Evolutionary conservation across 1,139 yeast species (phyloP).

Genomic region (Kodamaea sp.): DNA sequence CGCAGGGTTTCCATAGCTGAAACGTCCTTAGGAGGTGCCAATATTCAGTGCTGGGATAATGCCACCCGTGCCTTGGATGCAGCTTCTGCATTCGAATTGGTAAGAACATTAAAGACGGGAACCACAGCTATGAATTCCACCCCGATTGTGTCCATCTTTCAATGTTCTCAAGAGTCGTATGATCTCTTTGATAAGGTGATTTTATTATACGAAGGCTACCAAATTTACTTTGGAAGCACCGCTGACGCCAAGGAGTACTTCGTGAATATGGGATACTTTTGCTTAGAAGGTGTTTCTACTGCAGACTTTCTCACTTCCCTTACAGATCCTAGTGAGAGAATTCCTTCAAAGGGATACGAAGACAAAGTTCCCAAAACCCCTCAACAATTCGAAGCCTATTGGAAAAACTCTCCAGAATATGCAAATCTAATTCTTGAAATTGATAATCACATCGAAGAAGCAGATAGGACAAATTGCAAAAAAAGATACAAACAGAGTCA

Average conservation of each 20-base stretch:
- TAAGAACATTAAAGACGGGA: conserved; percentile 28
- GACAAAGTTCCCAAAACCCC: conserved; percentile 66
- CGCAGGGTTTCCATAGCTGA: conserved; percentile 28
- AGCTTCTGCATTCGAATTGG: conserved; percentile 28
- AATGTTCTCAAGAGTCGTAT: conserved; percentile 31
- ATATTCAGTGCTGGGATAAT: conserved; percentile 28
- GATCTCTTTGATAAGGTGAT: conserved; percentile 28
- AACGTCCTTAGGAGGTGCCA: conserved; percentile 21
- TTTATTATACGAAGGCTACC: conserved; percentile 29
- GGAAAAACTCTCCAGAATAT: conserved; percentile 63
- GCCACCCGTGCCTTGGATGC: conserved; percentile 28
- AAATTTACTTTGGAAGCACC: conserved; percentile 25
- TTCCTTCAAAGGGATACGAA: conserved; percentile 54
- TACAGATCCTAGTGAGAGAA: conserved; percentile 55
- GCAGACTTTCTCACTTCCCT: conserved; percentile 61
- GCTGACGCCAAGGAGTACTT: conserved; percentile 24
- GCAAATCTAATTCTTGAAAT: conserved; percentile 30
- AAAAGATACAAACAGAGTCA: conserved; percentile 51
- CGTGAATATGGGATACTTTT: conserved; percentile 29
- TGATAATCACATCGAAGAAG: conserved; percentile 29
- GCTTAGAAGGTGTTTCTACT: conserved; percentile 59
- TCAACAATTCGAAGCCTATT: conserved; percentile 63
- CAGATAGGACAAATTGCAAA: conserved; percentile 18
- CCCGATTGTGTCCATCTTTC: conserved; percentile 29
- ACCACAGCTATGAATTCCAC: conserved; percentile 26